Percentiles rank a stretch among this genome's conserved stretches.
phyloP scores from a whole-genome alignment of 202 grass and related monocot species.

The Musa balbisiana region DNA sequence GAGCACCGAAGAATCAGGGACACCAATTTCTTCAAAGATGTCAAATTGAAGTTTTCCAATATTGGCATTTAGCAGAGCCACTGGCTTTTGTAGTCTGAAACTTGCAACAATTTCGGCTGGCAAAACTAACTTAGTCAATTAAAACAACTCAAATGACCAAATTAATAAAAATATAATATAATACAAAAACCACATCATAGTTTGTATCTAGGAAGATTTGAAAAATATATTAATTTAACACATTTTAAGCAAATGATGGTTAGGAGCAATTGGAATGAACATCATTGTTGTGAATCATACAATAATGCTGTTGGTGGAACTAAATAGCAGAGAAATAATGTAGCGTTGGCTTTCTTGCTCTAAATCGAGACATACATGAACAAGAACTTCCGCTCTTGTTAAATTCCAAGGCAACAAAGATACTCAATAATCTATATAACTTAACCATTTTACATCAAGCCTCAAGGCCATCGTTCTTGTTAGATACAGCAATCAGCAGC shows the following conservation, averaged over 20 bases:
- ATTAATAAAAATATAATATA: no score
- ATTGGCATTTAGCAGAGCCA: conserved; percentile 46
- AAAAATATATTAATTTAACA: not conserved
- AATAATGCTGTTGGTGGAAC: no score
- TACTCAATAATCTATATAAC: no score
- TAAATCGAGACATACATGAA: no score
- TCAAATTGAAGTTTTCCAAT: conserved; percentile 63
- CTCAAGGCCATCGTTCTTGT: no score
- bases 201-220: not conserved
- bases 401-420: no score
- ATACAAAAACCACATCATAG: not conserved
- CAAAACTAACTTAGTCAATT: conserved; percentile 21
- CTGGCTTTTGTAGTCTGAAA: conserved; percentile 70
- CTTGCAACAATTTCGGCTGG: conserved; percentile 81
- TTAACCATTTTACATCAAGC: no score
- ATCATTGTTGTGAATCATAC: no score
- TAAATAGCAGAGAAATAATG: not conserved
- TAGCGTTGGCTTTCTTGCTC: not conserved
- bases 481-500: no score
- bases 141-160: not conserved
- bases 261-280: not conserved
- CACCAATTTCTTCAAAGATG: conserved; percentile 85
- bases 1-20: conserved; percentile 61
- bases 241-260: not conserved
- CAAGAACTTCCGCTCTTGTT: no score